A percentile compares a stretch with the other conserved stretches of the same genome.
These are phyloP conservation scores for Leccinum fibrillosum DNA, from an alignment of 768 basidiomycete genomes.

Conservation along the genomic window DNA sequence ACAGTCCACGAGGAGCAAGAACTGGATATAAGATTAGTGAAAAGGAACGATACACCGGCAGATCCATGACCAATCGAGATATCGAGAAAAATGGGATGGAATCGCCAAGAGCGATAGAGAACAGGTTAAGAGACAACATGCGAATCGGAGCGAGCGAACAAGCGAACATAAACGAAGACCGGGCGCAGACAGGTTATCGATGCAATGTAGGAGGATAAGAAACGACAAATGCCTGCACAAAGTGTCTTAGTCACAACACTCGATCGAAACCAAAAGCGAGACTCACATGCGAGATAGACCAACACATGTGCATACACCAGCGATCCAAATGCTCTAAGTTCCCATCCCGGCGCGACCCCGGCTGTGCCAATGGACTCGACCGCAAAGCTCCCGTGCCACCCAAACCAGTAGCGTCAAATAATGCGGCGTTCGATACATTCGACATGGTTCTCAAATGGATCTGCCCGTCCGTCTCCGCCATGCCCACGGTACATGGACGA, in stretches of 20 bases:
- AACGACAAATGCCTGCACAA: not conserved
- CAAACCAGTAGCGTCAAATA: conserved; percentile 26
- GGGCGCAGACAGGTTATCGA: not conserved
- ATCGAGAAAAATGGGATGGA: not conserved
- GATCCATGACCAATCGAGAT: no score
- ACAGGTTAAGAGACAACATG: not conserved
- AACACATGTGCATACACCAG: not conserved
- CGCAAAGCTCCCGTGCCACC: conserved; percentile 1
- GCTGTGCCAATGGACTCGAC: conserved; percentile 22
- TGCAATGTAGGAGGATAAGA: not conserved
- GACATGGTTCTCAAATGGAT: conserved; percentile 21
- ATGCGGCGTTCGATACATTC: conserved; percentile 13
- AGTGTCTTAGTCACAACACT: not conserved
- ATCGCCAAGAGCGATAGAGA: not conserved
- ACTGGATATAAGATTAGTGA: no score
- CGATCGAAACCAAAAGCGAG: no score
- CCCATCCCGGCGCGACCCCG: not conserved
- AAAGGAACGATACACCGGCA: no score
- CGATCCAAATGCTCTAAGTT: not conserved
- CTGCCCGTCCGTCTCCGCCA: not conserved
- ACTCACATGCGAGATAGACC: conserved; percentile 3
- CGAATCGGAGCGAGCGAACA: no score
- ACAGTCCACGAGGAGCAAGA: no score
- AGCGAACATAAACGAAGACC: not conserved
- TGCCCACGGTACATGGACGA: conserved; percentile 18